Evolutionary conservation across 108 stramenopile genomes (phyloP).

Genomic region (Heterococcus sp.): DNA sequence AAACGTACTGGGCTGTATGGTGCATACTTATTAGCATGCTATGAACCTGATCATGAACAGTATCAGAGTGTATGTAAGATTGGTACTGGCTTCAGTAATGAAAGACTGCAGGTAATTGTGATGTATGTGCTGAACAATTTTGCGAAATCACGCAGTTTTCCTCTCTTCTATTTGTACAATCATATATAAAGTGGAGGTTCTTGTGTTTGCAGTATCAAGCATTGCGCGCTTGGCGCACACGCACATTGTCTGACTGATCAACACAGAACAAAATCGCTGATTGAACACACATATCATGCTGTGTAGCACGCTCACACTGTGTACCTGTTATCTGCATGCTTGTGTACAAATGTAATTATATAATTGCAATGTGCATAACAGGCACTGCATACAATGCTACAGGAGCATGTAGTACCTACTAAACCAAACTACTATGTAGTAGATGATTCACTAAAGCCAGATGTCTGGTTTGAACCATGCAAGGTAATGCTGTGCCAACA

Average conservation of each 20-base stretch:
- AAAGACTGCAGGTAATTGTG: neutral
- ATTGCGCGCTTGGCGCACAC: too few relatives aligned
- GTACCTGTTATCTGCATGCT: too few relatives aligned
- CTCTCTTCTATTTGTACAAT: neutral
- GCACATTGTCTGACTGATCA: too few relatives aligned
- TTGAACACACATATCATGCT: too few relatives aligned
- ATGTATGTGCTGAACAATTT: conserved; percentile 35
- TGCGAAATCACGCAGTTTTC: conserved; percentile 8
- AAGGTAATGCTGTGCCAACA: conserved; percentile 9
- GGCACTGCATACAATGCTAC: conserved; percentile 69
- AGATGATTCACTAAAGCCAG: conserved; percentile 74
- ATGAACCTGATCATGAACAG: conserved; percentile 89
- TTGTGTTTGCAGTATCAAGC: too few relatives aligned
- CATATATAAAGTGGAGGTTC: neutral
- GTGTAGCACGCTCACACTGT: too few relatives aligned
- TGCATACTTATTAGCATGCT: conserved; percentile 96
- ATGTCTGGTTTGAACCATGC: conserved; percentile 86
- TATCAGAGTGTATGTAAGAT: conserved; percentile 98
- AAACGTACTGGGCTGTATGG: conserved; percentile 78
- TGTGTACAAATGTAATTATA: too few relatives aligned
- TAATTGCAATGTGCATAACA: conserved; percentile 44
- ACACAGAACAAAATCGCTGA: too few relatives aligned
- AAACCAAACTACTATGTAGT: conserved; percentile 68
- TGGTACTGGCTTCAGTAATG: conserved; percentile 86
- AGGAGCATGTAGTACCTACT: conserved; percentile 54